Conservation (phyloP, 768 basidiomycete species). For the Epithele typhae region DNA sequence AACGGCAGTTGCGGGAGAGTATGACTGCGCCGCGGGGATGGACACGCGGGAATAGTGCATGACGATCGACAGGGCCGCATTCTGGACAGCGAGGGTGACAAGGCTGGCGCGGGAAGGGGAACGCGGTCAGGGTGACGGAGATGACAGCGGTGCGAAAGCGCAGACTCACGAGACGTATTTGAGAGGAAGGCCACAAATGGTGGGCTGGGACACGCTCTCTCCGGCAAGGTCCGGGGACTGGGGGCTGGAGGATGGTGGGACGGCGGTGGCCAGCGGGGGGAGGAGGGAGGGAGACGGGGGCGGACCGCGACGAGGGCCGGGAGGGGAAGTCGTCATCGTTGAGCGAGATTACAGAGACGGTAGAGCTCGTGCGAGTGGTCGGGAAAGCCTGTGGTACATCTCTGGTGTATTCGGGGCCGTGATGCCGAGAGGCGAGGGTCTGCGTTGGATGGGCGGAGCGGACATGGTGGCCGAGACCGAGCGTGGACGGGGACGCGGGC, state of each 20-base stretch:
- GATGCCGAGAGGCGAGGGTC: constrained; percentile 20
- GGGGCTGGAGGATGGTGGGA: constrained; percentile 3
- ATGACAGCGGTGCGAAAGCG: not conserved
- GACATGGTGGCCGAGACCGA: not conserved
- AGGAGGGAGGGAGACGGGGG: constrained; percentile 30
- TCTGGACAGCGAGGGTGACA: constrained; percentile 89
- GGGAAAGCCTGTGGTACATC: constrained; percentile 65
- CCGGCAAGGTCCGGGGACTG: not conserved
- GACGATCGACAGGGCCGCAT: constrained; percentile 91
- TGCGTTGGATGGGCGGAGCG: too few species aligned
- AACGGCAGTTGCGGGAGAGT: constrained; percentile 93
- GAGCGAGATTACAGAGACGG: constrained; percentile 36
- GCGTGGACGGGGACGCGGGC: constrained; percentile 6
- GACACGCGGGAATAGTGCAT: constrained; percentile 99
- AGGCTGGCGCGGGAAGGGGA: constrained; percentile 38
- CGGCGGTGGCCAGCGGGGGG: constrained; percentile 18
- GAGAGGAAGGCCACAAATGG: constrained; percentile 65
- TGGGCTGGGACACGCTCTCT: constrained; percentile 33
- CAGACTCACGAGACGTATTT: constrained; percentile 75
- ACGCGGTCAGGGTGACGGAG: constrained; percentile 3
- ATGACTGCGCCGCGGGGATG: constrained; percentile 68
- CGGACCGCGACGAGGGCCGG: constrained; percentile 13
- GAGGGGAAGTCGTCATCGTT: constrained; percentile 19
- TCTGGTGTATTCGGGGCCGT: constrained; percentile 34
- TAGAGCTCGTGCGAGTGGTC: constrained; percentile 34